These are phyloP conservation scores for Colletotrichum noveboracense DNA, from an alignment of 2,329 filamentous ascomycete species.

Conservation along the genomic window DNA sequence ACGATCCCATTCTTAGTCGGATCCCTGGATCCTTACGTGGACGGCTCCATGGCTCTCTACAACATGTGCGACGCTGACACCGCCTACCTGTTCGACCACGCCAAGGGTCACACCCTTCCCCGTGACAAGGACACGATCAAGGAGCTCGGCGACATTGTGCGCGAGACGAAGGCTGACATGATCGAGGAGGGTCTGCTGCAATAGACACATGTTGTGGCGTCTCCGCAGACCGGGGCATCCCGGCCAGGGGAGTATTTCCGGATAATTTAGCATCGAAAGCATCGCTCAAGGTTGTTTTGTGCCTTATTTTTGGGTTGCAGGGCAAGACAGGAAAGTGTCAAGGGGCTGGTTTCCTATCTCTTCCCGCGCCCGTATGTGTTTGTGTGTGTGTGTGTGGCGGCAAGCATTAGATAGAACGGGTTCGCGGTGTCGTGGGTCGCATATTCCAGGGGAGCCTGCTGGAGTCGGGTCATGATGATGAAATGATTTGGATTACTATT, in stretches of 20 bases:
- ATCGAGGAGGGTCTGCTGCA: conserved; percentile 12
- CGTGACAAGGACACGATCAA: conserved; percentile 53
- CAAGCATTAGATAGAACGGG: conserved; percentile 9
- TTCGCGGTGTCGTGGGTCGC: neutral
- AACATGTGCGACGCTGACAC: conserved; percentile 66
- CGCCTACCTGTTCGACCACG: conserved; percentile 68
- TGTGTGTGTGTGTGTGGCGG: neutral
- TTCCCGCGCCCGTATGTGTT: neutral
- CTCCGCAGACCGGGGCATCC: neutral
- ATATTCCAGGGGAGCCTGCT: conserved; percentile 13
- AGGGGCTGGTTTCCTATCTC: neutral
- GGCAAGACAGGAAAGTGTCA: neutral
- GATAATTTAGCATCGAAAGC: neutral
- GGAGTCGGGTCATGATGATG: conserved; percentile 11
- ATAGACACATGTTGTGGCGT: neutral
- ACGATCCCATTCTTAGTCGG: conserved; percentile 41
- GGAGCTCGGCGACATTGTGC: conserved; percentile 50
- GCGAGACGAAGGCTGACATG: conserved; percentile 28
- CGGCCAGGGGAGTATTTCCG: neutral
- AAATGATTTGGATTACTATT: conserved; percentile 2
- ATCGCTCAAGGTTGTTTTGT: neutral
- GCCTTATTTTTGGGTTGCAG: neutral
- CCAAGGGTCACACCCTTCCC: conserved; percentile 68
- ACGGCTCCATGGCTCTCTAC: conserved; percentile 65
- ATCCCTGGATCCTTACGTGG: conserved; percentile 63